phyloP scores from a whole-genome alignment of 129 eudicot genomes.

The Arctium lappa region DNA sequence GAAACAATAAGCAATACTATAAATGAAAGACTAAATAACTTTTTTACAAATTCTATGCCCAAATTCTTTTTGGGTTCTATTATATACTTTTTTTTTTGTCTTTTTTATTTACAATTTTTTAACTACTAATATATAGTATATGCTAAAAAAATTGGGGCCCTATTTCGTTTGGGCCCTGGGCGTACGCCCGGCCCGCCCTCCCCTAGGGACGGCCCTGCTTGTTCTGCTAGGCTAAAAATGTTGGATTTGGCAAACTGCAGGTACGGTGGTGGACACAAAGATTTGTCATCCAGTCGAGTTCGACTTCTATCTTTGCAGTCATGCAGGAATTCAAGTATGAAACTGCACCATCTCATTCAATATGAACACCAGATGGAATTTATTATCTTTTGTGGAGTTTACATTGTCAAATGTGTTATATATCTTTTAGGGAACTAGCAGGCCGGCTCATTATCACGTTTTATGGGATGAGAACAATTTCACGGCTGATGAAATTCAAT shows the following conservation, averaged over 20 bases:
- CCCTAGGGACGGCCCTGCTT: too few species aligned
- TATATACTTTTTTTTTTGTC: too few species aligned
- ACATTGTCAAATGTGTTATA: neutral
- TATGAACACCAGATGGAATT: neutral
- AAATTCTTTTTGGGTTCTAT: too few species aligned
- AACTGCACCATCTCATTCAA: neutral
- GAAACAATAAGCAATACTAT: too few species aligned
- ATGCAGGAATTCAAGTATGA: conserved; percentile 77
- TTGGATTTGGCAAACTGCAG: conserved; percentile 59
- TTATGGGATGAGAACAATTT: conserved; percentile 90
- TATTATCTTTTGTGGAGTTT: neutral
- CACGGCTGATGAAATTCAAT: conserved; percentile 77
- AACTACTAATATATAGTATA: too few species aligned
- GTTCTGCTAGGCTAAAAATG: conserved; percentile 40
- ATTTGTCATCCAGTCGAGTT: conserved; percentile 94
- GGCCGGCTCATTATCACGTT: conserved; percentile 96
- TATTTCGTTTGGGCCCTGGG: too few species aligned
- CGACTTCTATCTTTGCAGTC: conserved; percentile 88
- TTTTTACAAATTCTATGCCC: too few species aligned
- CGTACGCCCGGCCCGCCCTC: too few species aligned
- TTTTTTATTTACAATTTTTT: too few species aligned
- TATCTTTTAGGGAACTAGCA: conserved; percentile 70
- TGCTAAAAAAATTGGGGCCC: too few species aligned
- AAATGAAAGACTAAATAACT: too few species aligned
- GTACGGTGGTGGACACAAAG: conserved; percentile 85